phyloP scores from a whole-genome alignment of 257 asterid species.

The Salvia hispanica region DNA sequence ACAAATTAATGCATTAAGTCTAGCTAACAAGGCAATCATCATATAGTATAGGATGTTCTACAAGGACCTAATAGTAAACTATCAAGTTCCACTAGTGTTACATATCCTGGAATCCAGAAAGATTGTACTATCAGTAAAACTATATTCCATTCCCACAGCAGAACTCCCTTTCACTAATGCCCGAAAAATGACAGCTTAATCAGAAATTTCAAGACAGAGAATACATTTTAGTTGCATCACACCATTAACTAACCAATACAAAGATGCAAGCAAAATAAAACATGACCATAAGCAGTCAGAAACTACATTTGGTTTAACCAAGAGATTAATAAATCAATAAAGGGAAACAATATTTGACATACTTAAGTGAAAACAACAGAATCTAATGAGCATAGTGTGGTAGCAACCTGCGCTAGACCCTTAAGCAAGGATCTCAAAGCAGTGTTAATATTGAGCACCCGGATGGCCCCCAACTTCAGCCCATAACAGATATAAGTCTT shows the following conservation, averaged over 20 bases:
- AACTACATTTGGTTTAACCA: conserved; percentile 4
- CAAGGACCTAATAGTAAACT: background rate
- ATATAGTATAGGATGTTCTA: too few relatives aligned
- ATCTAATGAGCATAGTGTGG: conserved; percentile 7
- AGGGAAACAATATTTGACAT: background rate
- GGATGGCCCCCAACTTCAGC: conserved; percentile 79
- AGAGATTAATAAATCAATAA: background rate
- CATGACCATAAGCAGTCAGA: background rate
- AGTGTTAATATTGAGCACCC: conserved; percentile 91
- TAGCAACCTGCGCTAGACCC: conserved; percentile 83
- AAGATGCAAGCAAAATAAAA: conserved; percentile 8
- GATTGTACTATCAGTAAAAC: background rate
- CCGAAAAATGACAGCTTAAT: background rate
- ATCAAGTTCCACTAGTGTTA: conserved; percentile 1
- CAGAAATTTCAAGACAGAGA: background rate
- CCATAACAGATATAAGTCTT: conserved; percentile 94
- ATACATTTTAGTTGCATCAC: background rate
- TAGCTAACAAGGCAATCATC: background rate
- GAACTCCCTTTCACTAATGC: conserved; percentile 13
- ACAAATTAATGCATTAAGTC: conserved; percentile 21
- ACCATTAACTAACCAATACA: conserved; percentile 9
- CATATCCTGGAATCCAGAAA: background rate
- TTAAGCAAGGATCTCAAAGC: conserved; percentile 94
- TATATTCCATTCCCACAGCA: background rate
- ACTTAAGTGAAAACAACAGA: conserved; percentile 6